Base-by-base conservation (phyloP, 2,329 filamentous ascomycete genomes). In the Ceratocystis colombiana region DNA sequence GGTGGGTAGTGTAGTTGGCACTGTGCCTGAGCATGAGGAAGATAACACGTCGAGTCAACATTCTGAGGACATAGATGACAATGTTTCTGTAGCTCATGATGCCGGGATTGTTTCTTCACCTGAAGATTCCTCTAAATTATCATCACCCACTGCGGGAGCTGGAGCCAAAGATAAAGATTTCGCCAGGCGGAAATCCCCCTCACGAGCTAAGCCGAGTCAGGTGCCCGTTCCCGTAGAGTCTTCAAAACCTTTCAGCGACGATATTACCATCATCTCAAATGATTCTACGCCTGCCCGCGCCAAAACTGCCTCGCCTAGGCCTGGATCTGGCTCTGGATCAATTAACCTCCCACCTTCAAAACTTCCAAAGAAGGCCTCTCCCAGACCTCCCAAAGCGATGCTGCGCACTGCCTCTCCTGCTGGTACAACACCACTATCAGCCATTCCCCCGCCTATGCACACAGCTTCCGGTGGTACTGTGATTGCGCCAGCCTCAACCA, bases 11-110 rank as follows among this genome's bases (percentile, higher is more conserved):
- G 90, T 71, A 88, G 89, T 96, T 22, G 85, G 86, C 1, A 94
- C 90, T 0, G 90, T 96, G 15, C 82, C 37, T 30, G 66, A 67
- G 30, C 90, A 67, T 28, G 45, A 89, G 66, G 90, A 95, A 71
- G 91, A 96, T 68, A 84, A 88, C 20, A 71, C 76, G 20, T 22
- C 4, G 8, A 57, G 30, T 12, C 53, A 57, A 30, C 53, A 5
- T 33, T 30, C 22, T 3, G 53, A 30, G 2, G 53, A 57, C 4
- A 33, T 57, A 6, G 75, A 77, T 1, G 77, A 63, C 37, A 65
- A 46, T n/a, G 48, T 44, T 12, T 46, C 59, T 17, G 66, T 65
- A 8, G 20, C 63, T 33, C 63, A 65, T 33, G 48, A 63, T 41
- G 22, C 30, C 4, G 65, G 64, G 46, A 45, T 50, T 17, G 5